phyloP scores from a whole-genome alignment of 2,329 filamentous ascomycete species.

The Hysterium pulicare region DNA sequence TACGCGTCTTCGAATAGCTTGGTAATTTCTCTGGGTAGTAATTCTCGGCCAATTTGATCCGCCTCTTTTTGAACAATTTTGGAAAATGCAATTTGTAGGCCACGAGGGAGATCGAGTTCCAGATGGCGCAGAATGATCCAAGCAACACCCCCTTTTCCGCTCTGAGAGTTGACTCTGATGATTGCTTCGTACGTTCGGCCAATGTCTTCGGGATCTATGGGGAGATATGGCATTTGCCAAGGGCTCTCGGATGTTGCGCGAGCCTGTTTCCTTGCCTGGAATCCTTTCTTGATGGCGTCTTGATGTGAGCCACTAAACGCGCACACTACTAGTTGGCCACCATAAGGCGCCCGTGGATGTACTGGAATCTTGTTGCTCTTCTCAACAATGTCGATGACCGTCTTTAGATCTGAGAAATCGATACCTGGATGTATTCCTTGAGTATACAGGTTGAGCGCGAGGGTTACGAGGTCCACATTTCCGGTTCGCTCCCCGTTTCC shows the following conservation, averaged over 20 bases:
- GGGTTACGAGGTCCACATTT: constrained; percentile 90
- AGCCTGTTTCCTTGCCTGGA: constrained; percentile 64
- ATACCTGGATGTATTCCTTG: constrained; percentile 82
- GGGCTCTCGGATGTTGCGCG: constrained; percentile 59
- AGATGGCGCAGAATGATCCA: constrained; percentile 91
- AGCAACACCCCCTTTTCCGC: constrained; percentile 88
- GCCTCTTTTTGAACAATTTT: constrained; percentile 79
- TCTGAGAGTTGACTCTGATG: constrained; percentile 96
- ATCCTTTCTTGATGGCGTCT: constrained; percentile 91
- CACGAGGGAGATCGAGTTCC: constrained; percentile 86
- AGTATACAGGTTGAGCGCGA: constrained; percentile 91
- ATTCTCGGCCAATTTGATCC: constrained; percentile 77
- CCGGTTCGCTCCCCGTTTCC: constrained; percentile 94
- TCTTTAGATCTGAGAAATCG: constrained; percentile 86
- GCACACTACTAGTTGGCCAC: constrained; percentile 84
- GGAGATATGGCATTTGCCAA: constrained; percentile 89
- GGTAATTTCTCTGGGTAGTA: constrained; percentile 79
- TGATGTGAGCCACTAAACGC: constrained; percentile 92
- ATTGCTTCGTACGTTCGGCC: constrained; percentile 97
- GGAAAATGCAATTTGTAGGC: constrained; percentile 87
- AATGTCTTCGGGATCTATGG: constrained; percentile 88
- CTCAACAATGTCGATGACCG: constrained; percentile 85
- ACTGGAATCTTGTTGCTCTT: constrained; percentile 92
- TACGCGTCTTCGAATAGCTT: constrained; percentile 86
- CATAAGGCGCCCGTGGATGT: constrained; percentile 85